Evolutionary conservation across 1,284 basidiomycete species (phyloP).

Genomic region (Abortiporus biennis): DNA sequence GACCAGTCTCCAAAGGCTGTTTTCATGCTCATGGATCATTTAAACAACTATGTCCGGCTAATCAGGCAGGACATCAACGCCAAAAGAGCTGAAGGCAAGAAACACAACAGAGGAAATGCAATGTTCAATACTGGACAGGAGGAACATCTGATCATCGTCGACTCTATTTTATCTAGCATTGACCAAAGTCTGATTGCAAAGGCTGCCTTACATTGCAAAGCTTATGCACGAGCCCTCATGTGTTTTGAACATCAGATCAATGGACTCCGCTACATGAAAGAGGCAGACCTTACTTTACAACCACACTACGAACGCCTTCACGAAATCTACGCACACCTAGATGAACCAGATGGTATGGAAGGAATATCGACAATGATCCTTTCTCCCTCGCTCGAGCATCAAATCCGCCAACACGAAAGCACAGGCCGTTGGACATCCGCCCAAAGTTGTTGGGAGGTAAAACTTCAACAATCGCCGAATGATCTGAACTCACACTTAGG

Average conservation of each 20-base stretch:
- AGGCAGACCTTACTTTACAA: conserved; percentile 52
- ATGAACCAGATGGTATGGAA: conserved; percentile 99
- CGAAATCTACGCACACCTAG: conserved; percentile 92
- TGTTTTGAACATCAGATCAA: conserved; percentile 85
- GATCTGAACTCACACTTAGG: conserved; percentile 89
- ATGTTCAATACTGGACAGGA: conserved; percentile 34
- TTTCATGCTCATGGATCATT: conserved; percentile 92
- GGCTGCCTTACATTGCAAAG: conserved; percentile 91
- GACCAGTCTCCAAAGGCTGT: conserved; percentile 54
- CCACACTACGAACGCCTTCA: conserved; percentile 89
- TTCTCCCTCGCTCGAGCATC: conserved; percentile 89
- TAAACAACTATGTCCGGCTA: conserved; percentile 85
- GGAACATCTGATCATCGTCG: conserved; percentile 62
- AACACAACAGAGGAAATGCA: conserved; percentile 38
- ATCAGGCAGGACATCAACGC: conserved; percentile 52
- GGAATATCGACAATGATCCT: conserved; percentile 90
- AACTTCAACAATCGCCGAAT: conserved; percentile 86
- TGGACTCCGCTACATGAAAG: conserved; percentile 37
- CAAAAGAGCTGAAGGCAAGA: conserved; percentile 44
- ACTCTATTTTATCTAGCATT: conserved; percentile 78
- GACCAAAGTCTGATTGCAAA: conserved; percentile 88
- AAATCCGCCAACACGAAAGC: conserved; percentile 97
- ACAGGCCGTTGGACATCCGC: conserved; percentile 98
- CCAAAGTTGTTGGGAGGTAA: conserved; percentile 99
- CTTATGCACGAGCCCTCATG: conserved; percentile 92